Conservation (phyloP, 2,329 filamentous ascomycete genomes). For the Cytospora mali region DNA sequence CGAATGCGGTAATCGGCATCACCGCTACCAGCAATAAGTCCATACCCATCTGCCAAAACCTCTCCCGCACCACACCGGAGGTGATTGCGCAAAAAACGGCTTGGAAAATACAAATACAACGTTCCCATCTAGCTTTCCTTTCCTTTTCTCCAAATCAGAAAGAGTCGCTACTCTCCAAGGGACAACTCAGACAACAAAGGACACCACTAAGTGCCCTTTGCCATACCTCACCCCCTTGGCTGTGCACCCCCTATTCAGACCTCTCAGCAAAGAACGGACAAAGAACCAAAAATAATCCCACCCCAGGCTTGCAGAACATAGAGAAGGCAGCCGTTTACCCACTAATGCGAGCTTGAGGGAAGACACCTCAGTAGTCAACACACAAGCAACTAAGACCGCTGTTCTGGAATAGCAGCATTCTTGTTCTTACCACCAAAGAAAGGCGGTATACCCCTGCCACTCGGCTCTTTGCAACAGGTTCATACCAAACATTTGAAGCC, state of each 20-base stretch:
- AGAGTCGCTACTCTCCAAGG: slow-evolving; percentile 5
- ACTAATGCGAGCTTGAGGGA: slow-evolving; percentile 24
- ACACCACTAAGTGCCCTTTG: slow-evolving; percentile 22
- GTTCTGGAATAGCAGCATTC: slow-evolving; percentile 21
- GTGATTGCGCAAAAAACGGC: slow-evolving; percentile 13
- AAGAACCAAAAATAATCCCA: slow-evolving; percentile 30
- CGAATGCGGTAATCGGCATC: slow-evolving; percentile 29
- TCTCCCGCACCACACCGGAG: slow-evolving; percentile 20
- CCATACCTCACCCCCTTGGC: slow-evolving; percentile 17
- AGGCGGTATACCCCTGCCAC: slow-evolving; percentile 26
- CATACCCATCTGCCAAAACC: slow-evolving; percentile 20
- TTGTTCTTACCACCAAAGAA: slow-evolving; percentile 15
- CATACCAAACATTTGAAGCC: slow-evolving; percentile 28
- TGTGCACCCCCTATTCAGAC: slow-evolving; percentile 23
- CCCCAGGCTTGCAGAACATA: slow-evolving; percentile 24
- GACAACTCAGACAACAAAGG: slow-evolving; percentile 27
- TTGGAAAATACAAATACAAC: slow-evolving; percentile 30
- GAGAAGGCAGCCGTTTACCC: slow-evolving; percentile 21
- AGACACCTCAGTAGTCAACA: slow-evolving; percentile 21
- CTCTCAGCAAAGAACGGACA: slow-evolving; percentile 27
- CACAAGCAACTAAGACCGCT: slow-evolving; percentile 20
- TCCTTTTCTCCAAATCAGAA: slow-evolving; percentile 18
- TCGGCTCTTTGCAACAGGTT: slow-evolving; percentile 27
- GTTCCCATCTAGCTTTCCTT: slow-evolving; percentile 18
- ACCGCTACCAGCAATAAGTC: slow-evolving; percentile 28